A percentile compares a stretch with the other conserved stretches of the same genome.
phyloP scores from a whole-genome alignment of 352 stramenopile species.

The Globisporangium nagaii region DNA sequence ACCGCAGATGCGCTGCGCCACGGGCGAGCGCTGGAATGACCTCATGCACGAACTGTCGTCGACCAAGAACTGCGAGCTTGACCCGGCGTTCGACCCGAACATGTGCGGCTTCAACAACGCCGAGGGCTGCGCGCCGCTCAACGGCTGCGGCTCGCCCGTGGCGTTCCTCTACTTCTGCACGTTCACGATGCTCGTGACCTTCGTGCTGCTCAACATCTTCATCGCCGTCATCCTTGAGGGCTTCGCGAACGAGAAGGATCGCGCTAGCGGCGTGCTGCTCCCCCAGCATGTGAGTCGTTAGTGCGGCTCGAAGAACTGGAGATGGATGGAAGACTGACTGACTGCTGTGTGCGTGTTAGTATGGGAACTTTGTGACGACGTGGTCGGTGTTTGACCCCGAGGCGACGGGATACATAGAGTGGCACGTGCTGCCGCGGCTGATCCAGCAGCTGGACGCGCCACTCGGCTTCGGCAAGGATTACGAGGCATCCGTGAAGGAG shows the following conservation, averaged over 20 bases:
- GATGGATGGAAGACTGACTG: background rate
- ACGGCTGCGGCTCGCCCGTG: conserved; percentile 43
- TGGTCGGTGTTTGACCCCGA: conserved; percentile 69
- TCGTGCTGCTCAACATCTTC: conserved; percentile 85
- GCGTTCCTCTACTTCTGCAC: conserved; percentile 68
- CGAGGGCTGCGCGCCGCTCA: conserved; percentile 32
- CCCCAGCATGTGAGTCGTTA: conserved; percentile 43
- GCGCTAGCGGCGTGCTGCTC: conserved; percentile 35
- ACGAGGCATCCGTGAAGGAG: conserved; percentile 39
- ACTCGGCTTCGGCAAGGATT: conserved; percentile 49
- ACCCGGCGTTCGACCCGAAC: conserved; percentile 24
- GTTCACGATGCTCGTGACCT: conserved; percentile 78
- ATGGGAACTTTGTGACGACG: conserved; percentile 53
- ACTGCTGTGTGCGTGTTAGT: conserved; percentile 15
- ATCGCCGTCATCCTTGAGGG: conserved; percentile 83
- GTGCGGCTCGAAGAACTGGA: no score
- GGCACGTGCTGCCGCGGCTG: conserved; percentile 52
- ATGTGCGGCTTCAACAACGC: conserved; percentile 45
- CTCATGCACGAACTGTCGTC: conserved; percentile 74
- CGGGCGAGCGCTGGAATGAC: conserved; percentile 84
- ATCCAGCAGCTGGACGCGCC: conserved; percentile 59
- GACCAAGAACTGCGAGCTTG: conserved; percentile 18
- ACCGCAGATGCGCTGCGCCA: conserved; percentile 70
- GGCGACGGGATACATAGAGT: conserved; percentile 71
- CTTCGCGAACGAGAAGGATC: conserved; percentile 73